Evolutionary conservation across 2,329 filamentous ascomycete genomes (phyloP).

Genomic region (Monosporascus cannonballus): DNA sequence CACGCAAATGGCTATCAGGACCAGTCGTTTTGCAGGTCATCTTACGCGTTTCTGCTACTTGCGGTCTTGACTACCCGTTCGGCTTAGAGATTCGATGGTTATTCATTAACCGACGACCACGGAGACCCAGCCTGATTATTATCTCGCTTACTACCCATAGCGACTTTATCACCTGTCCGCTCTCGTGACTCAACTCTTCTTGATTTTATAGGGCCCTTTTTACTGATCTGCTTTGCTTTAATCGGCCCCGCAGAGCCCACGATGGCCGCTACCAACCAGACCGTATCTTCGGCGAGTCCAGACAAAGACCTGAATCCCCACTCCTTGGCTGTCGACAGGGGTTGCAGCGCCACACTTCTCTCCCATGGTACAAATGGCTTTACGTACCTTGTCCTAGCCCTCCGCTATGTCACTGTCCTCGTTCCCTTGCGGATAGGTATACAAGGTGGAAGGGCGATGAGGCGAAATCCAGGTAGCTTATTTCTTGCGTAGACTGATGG

Average conservation of each 20-base stretch:
- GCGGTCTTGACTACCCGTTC: neutral
- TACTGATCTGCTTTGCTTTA: constrained; percentile 11
- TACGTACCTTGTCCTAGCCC: constrained; percentile 18
- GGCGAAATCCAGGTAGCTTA: constrained; percentile 2
- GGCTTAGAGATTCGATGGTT: neutral
- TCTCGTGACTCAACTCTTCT: constrained; percentile 17
- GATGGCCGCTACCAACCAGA: constrained; percentile 25
- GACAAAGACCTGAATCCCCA: constrained; percentile 16
- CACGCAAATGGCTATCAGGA: constrained; percentile 5
- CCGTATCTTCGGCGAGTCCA: constrained; percentile 26
- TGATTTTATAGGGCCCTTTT: constrained; percentile 6
- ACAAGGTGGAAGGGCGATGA: constrained; percentile 10
- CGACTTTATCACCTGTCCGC: constrained; percentile 1
- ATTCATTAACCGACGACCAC: neutral
- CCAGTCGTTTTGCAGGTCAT: constrained; percentile 13
- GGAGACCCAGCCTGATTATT: neutral
- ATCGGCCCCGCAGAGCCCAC: constrained; percentile 19
- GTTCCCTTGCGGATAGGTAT: constrained; percentile 13
- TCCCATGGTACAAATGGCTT: constrained; percentile 16
- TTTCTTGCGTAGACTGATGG: constrained; percentile 3
- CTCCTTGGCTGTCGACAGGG: constrained; percentile 25
- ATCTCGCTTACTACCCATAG: neutral
- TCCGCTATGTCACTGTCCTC: constrained; percentile 15
- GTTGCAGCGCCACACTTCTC: constrained; percentile 27
- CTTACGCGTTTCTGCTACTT: constrained; percentile 10